Evolutionary conservation across 805 yeast species (phyloP), one percentile per base, ranked within the genome.

Genomic region (Saccharomycopsis vini): DNA sequence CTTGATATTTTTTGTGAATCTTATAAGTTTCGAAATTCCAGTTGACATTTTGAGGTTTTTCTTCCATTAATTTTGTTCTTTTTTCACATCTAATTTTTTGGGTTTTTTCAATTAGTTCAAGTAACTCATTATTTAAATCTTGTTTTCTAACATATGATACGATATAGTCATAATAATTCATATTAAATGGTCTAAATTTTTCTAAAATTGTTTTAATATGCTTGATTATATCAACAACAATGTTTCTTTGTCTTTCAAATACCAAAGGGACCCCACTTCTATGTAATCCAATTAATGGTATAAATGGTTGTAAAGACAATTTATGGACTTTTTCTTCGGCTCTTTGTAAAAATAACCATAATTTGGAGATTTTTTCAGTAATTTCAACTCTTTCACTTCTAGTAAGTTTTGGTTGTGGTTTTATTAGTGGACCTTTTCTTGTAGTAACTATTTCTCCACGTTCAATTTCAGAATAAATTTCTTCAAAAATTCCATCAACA

Each of bases 211-310:
- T 30, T 20, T 42, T 46, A 15, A 42, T 24, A 10, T 22, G n/a
- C 13, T 21, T 38, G 18, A 46, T 42, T 29, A 19, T 28, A 15
- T 35, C 32, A 9, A 36, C n/a, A n/a, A 42, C 40, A n/a, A 46
- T 22, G 24, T 46, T 46, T 15, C 43, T 33, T 18, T 46, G 42
- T 21, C 45, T 23, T n/a, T 39, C 35, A 34, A 12, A 46, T 5
- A 33, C 29, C 24, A 46, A 33, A 4, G 36, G 41, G 9, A 18
- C 22, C 9, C 49, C 49, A 16, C 31, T 22, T 21, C 19, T 15
- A 21, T 34, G 36, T 5, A 46, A 26, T n/a, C 43, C 43, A 18
- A 46, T 42, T 6, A 42, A 9, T 9, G 45, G 39, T 4, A 21
- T 18, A 21, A 39, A 15, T 10, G 39, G 21, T 16, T 16, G 21